Base-by-base conservation (phyloP, 345 rosid species). In the Xanthoceras sorbifolium region DNA sequence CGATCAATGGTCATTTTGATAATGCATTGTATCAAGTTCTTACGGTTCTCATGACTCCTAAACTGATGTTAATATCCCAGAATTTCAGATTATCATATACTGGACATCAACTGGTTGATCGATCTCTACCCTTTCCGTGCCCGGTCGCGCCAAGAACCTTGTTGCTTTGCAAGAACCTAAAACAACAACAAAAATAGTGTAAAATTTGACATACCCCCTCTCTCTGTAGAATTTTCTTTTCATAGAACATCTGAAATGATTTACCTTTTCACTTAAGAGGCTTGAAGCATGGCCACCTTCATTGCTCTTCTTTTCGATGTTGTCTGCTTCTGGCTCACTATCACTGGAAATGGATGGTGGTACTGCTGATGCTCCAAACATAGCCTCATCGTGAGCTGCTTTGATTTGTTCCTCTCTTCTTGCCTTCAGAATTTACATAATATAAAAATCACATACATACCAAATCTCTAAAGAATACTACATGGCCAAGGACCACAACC, bases 131-230 rank as follows among this genome's bases (percentile, higher is more conserved):
- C 70, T 84, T 90, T 95, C 22, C 97, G 92, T 62, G 91, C 96
- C 23, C 99, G 92, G 83, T 93, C 96, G 69, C 97, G 97, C 99
- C 99, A 95, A 25, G 98, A 93, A 75, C 94, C 96, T 86, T 89
- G 92, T 74, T 94, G 98, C 90, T 90, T 93, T 64, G 91, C 90
- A 74, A 93, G 91, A 34, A 93, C 97, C 99, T 96, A 85, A 59
- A 77, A 67, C 38, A 83, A 44, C 0, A 23, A 6, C 3, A 54
- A 59, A 7, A 29, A 77, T 48, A 26, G 26, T n/a, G 68, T 61
- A 38, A 62, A 64, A 32, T 73, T 36, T 29, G 23, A 17, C 48
- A 15, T 32, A 10, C 44, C 29, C 29, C 40, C 69, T 34, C 40
- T 80, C 72, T 31, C 73, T 4, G 74, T n/a, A 23, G 26, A 3